Conservation (phyloP, 2,329 filamentous ascomycete genomes). For the Cladosporium sp. region DNA sequence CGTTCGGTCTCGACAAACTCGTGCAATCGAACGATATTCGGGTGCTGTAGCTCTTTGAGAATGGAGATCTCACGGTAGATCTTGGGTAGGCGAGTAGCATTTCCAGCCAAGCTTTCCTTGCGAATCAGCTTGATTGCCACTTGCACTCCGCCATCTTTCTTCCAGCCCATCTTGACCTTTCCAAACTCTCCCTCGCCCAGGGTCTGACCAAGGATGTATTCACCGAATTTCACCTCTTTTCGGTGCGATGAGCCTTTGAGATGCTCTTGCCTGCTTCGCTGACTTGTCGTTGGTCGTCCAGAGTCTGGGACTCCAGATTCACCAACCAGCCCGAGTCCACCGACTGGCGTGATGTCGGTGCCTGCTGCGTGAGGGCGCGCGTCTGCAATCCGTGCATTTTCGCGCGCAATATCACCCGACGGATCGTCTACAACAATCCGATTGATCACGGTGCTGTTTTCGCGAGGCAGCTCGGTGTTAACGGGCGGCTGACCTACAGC, state of each 20-base stretch:
- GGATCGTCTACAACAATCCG: slow-evolving; percentile 75
- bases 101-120: slow-evolving; percentile 82
- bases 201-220: slow-evolving; percentile 93
- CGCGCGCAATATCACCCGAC: slow-evolving; percentile 69
- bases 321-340: slow-evolving; percentile 51
- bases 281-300: slow-evolving; percentile 29
- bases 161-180: slow-evolving; percentile 98
- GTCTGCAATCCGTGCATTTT: slow-evolving; percentile 68
- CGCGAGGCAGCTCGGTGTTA: slow-evolving; percentile 60
- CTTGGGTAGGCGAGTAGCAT: slow-evolving; percentile 87
- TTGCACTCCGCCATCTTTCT: slow-evolving; percentile 85
- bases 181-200: slow-evolving; percentile 98
- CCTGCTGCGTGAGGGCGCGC: slow-evolving; percentile 47
- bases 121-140: slow-evolving; percentile 98
- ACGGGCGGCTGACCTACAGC: slow-evolving; percentile 57
- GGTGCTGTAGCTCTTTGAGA: slow-evolving; percentile 80
- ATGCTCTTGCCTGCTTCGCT: slow-evolving; percentile 59
- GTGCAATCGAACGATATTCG: slow-evolving; percentile 94
- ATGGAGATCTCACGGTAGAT: slow-evolving; percentile 98
- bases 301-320: slow-evolving; percentile 54
- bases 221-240: slow-evolving; percentile 87
- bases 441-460: slow-evolving; percentile 77
- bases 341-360: slow-evolving; percentile 47
- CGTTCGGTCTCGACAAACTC: slow-evolving; percentile 98
- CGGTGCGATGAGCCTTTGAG: slow-evolving; percentile 50